These are phyloP conservation scores for Magnaporthales sp. DNA, from an alignment of 2,329 filamentous ascomycete species.

Conservation along the genomic window DNA sequence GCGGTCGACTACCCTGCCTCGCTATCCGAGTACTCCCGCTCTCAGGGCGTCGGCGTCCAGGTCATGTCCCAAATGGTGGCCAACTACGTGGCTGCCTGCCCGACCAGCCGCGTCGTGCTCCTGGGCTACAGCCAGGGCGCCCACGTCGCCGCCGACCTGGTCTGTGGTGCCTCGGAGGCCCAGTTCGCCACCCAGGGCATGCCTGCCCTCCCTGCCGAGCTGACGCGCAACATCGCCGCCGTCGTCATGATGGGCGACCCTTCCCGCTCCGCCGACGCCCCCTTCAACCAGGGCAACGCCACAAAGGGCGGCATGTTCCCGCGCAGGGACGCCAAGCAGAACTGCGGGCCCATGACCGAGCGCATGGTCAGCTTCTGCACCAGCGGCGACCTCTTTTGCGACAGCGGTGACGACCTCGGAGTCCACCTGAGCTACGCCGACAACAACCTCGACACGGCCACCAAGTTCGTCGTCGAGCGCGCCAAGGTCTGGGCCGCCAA, in stretches of 20 bases:
- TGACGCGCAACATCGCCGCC: slow-evolving; percentile 13
- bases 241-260: slow-evolving; percentile 27
- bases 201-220: slow-evolving; percentile 9
- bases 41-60: slow-evolving; percentile 44
- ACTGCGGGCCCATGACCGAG: slow-evolving; percentile 9
- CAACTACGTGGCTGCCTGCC: slow-evolving; percentile 49
- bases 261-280: slow-evolving; percentile 17
- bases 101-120: slow-evolving; percentile 46
- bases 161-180: slow-evolving; percentile 14
- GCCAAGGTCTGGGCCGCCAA: slow-evolving; percentile 7
- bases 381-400: slow-evolving; percentile 13
- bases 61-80: slow-evolving; percentile 40
- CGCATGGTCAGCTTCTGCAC: slow-evolving; percentile 14
- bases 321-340: slow-evolving; percentile 9
- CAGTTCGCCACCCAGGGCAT: slow-evolving; percentile 11
- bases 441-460: slow-evolving; percentile 8
- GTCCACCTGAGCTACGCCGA: slow-evolving; percentile 13
- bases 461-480: slow-evolving; percentile 10
- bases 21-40: slow-evolving; percentile 47
- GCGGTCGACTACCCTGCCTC: slow-evolving; percentile 49
- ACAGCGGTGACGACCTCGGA: slow-evolving; percentile 10
- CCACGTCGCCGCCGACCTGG: slow-evolving; percentile 20
- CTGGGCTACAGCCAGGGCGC: slow-evolving; percentile 52
- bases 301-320: slow-evolving; percentile 18
- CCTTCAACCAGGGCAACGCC: slow-evolving; percentile 21